A percentile compares a stretch with the other conserved stretches of the same genome.
Evolutionary conservation across 345 rosid genomes (phyloP).

Genomic region (Ailanthus altissimus): DNA sequence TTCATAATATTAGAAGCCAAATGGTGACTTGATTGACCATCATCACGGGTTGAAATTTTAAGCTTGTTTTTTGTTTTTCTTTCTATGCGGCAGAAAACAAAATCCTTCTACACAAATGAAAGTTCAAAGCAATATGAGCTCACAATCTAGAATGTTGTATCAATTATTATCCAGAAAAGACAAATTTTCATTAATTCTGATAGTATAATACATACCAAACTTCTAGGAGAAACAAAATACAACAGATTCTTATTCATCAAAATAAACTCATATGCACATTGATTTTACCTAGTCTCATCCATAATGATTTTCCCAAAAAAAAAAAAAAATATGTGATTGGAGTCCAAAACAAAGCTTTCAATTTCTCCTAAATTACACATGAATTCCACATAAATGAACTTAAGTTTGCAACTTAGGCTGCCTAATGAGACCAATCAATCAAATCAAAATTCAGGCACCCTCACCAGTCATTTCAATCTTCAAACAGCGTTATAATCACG

Average conservation of each 20-base stretch:
- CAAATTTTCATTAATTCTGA: not conserved
- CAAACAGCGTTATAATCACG: not conserved
- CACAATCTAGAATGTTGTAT: not conserved
- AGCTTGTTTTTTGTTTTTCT: not conserved
- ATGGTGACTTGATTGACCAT: not conserved
- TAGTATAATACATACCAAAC: not conserved
- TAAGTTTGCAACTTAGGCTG: not conserved
- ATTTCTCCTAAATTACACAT: not conserved
- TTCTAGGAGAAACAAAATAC: not conserved
- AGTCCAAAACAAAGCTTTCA: not conserved
- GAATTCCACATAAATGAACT: not conserved
- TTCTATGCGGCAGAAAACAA: constrained; percentile 4
- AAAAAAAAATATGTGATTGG: not conserved
- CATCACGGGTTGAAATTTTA: not conserved
- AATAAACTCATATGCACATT: not conserved
- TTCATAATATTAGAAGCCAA: not conserved
- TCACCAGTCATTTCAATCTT: not conserved
- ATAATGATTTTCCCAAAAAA: not conserved
- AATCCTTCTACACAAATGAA: not conserved
- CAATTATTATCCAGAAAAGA: not conserved
- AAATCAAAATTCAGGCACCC: not conserved
- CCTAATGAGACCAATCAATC: not conserved
- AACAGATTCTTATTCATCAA: not conserved
- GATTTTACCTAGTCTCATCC: not conserved
- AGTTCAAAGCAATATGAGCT: not conserved